Evolutionary conservation across 2,329 filamentous ascomycete genomes (phyloP).

Genomic region (Beauveria medogensis): DNA sequence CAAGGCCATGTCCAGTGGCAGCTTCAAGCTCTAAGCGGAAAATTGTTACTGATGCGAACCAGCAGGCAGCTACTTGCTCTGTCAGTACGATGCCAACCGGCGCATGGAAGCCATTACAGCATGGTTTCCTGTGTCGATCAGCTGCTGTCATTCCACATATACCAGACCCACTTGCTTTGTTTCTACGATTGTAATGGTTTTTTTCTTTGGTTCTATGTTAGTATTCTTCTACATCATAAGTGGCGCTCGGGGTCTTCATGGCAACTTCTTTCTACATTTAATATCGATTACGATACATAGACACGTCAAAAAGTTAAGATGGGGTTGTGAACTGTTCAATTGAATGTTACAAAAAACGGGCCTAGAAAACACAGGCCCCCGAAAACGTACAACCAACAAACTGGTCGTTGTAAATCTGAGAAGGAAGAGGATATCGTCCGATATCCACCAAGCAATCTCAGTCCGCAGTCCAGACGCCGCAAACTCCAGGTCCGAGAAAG

Average conservation of each 20-base stretch:
- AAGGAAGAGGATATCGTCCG: background rate
- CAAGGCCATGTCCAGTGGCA: conserved; percentile 44
- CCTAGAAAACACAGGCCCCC: background rate
- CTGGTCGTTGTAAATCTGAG: background rate
- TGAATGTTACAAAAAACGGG: background rate
- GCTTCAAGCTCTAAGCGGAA: conserved; percentile 48
- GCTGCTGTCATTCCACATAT: background rate
- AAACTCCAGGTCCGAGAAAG: conserved; percentile 1
- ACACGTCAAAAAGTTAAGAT: background rate
- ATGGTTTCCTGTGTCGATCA: background rate
- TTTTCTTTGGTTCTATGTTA: background rate
- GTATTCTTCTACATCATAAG: background rate
- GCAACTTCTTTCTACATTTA: background rate
- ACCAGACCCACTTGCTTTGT: background rate
- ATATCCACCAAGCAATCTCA: background rate
- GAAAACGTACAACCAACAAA: background rate
- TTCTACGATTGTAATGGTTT: background rate
- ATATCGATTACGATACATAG: background rate
- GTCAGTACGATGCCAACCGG: background rate
- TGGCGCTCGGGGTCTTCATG: background rate
- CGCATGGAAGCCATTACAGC: background rate
- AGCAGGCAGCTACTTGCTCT: background rate
- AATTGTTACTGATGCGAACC: background rate
- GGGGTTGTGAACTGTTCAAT: background rate
- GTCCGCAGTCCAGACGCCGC: conserved; percentile 8